Conservation (phyloP, 805 yeast genomes). For the Starmerella stigmatis region DNA sequence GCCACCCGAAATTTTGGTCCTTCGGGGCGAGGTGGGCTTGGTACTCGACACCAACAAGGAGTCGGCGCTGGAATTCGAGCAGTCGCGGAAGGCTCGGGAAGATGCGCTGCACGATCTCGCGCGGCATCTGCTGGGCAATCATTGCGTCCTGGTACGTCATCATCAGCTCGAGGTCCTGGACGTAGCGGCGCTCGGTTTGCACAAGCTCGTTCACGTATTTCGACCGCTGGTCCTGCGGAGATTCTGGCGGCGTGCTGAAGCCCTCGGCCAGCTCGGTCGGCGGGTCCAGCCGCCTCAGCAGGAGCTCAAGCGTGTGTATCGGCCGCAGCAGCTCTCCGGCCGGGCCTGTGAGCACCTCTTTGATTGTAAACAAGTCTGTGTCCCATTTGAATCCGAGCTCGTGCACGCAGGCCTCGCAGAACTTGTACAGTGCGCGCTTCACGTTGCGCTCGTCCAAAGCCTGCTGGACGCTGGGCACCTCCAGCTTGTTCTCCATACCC, state of each 20-base stretch:
- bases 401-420: slow-evolving; percentile 73
- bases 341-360: slow-evolving; percentile 75
- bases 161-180: slow-evolving; percentile 75
- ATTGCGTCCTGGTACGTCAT: slow-evolving; percentile 59
- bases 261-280: neutral
- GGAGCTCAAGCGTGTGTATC: slow-evolving; percentile 55
- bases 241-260: slow-evolving; percentile 1
- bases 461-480: slow-evolving; percentile 51
- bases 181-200: slow-evolving; percentile 85
- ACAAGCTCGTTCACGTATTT: slow-evolving; percentile 77
- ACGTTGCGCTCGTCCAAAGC: slow-evolving; percentile 76
- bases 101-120: slow-evolving; percentile 67
- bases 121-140: slow-evolving; percentile 54
- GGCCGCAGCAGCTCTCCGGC: slow-evolving; percentile 70
- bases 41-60: slow-evolving; percentile 79
- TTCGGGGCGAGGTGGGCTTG: slow-evolving; percentile 46
- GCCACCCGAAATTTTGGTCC: slow-evolving; percentile 78
- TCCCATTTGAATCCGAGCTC: slow-evolving; percentile 58
- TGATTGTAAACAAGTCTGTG: slow-evolving; percentile 76
- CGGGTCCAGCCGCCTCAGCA: slow-evolving; percentile 39
- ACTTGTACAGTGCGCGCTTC: slow-evolving; percentile 82
- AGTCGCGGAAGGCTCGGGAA: slow-evolving; percentile 79
- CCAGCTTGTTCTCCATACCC: slow-evolving; percentile 23
- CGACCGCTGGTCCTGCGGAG: slow-evolving; percentile 39
- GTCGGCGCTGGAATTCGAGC: slow-evolving; percentile 84